Percentiles rank a stretch among this genome's conserved stretches.
These are phyloP conservation scores for Polytolypa hystricis DNA, from an alignment of 2,329 filamentous ascomycete genomes.

Conservation along the genomic window DNA sequence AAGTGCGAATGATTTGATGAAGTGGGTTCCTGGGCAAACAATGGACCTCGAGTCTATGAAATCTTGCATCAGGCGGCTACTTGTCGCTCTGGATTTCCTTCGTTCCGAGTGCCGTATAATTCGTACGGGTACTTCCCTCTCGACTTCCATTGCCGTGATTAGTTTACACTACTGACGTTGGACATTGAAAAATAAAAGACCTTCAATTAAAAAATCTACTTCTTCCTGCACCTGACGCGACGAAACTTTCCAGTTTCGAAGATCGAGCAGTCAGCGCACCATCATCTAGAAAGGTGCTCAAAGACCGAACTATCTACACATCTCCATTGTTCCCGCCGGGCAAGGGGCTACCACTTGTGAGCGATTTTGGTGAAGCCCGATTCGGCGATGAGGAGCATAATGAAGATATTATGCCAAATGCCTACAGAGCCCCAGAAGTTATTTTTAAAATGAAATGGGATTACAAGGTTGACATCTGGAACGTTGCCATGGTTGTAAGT, in stretches of 20 bases:
- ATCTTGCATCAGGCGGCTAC: conserved; percentile 22
- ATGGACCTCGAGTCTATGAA: conserved; percentile 22
- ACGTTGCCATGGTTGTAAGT: conserved; percentile 9
- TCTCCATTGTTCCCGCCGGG: conserved; percentile 17
- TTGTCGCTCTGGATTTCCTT: conserved; percentile 31
- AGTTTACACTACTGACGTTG: conserved; percentile 8
- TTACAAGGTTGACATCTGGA: conserved; percentile 36
- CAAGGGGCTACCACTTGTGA: conserved; percentile 25
- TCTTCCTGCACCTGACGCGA: conserved; percentile 9
- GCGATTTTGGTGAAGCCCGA: conserved; percentile 36
- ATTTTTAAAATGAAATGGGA: conserved; percentile 31
- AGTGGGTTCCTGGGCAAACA: conserved; percentile 14
- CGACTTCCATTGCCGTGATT: neutral
- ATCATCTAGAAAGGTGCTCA: conserved; percentile 18
- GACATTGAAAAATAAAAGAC: too few species aligned
- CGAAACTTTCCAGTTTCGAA: conserved; percentile 18
- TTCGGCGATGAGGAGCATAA: conserved; percentile 21
- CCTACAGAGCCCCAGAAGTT: conserved; percentile 23
- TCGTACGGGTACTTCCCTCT: conserved; percentile 26
- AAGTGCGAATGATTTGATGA: conserved; percentile 20
- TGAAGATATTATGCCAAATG: conserved; percentile 8
- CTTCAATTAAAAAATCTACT: conserved; percentile 28
- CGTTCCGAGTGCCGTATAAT: conserved; percentile 31
- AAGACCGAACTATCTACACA: conserved; percentile 21
- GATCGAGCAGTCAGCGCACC: conserved; percentile 17